These are phyloP conservation scores for Penicillium verrucosum DNA, from an alignment of 2,329 filamentous ascomycete species.

Conservation along the genomic window DNA sequence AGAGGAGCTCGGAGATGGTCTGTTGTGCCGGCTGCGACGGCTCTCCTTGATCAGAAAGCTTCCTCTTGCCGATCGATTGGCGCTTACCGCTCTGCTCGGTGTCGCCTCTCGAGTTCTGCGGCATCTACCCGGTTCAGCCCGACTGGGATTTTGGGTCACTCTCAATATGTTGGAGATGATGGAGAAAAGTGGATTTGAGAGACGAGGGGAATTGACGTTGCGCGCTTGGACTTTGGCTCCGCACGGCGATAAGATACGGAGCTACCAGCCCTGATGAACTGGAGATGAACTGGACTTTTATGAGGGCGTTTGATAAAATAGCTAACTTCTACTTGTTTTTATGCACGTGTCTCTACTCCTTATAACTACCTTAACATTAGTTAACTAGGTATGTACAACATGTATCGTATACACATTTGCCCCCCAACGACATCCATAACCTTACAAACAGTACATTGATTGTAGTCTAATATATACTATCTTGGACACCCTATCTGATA, in stretches of 20 bases:
- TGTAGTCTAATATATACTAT: too few species aligned
- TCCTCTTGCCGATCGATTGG: conserved; percentile 43
- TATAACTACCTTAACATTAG: too few species aligned
- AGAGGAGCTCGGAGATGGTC: conserved; percentile 47
- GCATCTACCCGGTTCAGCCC: conserved; percentile 44
- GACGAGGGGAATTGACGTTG: conserved; percentile 23
- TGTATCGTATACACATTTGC: not conserved
- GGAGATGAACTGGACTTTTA: not conserved
- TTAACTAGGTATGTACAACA: not conserved
- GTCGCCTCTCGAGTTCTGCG: conserved; percentile 37
- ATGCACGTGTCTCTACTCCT: not conserved
- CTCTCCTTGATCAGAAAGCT: conserved; percentile 37
- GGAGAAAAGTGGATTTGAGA: not conserved
- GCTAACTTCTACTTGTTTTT: not conserved
- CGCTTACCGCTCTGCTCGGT: conserved; percentile 44
- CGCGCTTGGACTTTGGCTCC: conserved; percentile 17
- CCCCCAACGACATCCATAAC: not conserved
- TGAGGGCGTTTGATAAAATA: not conserved
- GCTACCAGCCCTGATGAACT: conserved; percentile 1
- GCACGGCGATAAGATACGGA: conserved; percentile 27
- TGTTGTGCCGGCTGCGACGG: conserved; percentile 37
- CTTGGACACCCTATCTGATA: too few species aligned
- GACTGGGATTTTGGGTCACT: conserved; percentile 11
- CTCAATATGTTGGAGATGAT: not conserved
- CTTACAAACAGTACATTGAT: not conserved